A percentile compares a stretch with the other conserved stretches of the same genome.
phyloP scores from a whole-genome alignment of 768 basidiomycete genomes.

The Mycena leptocephala region DNA sequence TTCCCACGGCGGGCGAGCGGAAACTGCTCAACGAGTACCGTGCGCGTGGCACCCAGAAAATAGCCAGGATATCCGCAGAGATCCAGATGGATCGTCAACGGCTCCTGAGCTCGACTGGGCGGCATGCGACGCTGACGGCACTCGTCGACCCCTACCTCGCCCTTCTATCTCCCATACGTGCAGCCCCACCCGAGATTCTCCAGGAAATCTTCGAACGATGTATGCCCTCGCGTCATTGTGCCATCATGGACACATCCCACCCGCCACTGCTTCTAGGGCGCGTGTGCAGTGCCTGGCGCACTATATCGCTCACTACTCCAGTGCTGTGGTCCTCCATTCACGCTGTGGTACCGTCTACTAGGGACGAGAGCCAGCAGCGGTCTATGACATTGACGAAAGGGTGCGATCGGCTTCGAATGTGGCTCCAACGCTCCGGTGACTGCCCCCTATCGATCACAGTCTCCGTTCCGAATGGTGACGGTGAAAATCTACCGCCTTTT shows the following conservation, averaged over 20 bases:
- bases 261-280: slow-evolving; percentile 8
- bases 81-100: neutral
- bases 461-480: neutral
- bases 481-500: neutral
- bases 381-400: neutral
- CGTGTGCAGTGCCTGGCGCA: slow-evolving; percentile 16
- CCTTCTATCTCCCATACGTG: slow-evolving; percentile 15
- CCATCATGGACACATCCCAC: neutral
- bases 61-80: neutral
- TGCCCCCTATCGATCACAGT: neutral
- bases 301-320: neutral
- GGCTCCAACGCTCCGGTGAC: slow-evolving; percentile 6
- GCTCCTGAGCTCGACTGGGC: neutral
- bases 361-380: neutral
- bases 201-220: slow-evolving; percentile 20
- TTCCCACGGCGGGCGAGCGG: neutral
- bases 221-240: neutral
- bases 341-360: neutral
- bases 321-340: slow-evolving; percentile 19
- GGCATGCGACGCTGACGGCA: neutral
- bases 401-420: neutral
- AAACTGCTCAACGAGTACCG: neutral
- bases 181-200: slow-evolving; percentile 17
- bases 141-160: neutral
- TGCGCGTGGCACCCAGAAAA: neutral